A percentile compares a stretch with the other conserved stretches of the same genome.
Conservation (phyloP, 225 moss, liverwort and hornwort genomes). For the Polytrichum formosum region DNA sequence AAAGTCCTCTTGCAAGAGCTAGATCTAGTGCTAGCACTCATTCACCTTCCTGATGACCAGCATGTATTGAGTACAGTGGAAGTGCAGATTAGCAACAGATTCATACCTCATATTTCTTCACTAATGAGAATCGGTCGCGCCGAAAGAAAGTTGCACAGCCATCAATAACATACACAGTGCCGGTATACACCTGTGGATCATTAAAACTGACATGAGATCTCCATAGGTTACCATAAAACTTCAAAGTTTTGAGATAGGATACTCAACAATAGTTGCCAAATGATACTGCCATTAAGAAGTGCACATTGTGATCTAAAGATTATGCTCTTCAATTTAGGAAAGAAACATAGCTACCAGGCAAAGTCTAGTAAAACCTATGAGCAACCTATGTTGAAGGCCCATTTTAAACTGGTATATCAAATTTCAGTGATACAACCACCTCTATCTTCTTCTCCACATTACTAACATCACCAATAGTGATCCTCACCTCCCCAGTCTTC, state of each 20-base stretch:
- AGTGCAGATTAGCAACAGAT: background rate
- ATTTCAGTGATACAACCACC: no score
- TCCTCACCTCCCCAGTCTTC: slow-evolving; percentile 83
- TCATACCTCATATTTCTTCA: slow-evolving; percentile 96
- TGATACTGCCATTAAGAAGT: no score
- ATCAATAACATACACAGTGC: slow-evolving; percentile 85
- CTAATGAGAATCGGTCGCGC: slow-evolving; percentile 89
- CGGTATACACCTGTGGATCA: slow-evolving; percentile 76
- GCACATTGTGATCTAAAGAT: no score
- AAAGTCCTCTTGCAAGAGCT: background rate
- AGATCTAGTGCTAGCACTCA: no score
- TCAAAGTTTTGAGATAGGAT: no score
- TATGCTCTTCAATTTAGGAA: background rate
- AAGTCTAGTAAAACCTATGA: background rate
- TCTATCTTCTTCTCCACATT: background rate
- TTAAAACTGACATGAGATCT: background rate
- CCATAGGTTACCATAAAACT: background rate
- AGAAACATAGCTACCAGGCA: background rate
- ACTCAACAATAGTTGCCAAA: no score
- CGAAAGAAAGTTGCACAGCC: slow-evolving; percentile 96
- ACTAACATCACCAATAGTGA: background rate
- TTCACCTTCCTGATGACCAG: no score
- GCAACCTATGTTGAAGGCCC: no score
- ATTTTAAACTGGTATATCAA: no score
- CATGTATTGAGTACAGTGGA: no score